phyloP scores from a whole-genome alignment of 768 basidiomycete species.

The Phanerodontia chrysosporium region DNA sequence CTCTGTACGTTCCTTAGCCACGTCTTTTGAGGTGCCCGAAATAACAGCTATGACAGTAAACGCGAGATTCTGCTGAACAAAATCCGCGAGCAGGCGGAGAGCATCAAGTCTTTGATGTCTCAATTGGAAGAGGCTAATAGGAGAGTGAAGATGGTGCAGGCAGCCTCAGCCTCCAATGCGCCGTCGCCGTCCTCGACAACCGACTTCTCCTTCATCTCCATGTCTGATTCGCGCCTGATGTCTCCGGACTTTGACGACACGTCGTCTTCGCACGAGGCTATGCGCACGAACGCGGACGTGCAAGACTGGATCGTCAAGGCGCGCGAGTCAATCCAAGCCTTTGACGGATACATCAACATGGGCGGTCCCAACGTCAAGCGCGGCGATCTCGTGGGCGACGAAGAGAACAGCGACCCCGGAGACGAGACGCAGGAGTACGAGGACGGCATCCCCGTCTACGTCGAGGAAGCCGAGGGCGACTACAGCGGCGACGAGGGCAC shows the following conservation, averaged over 20 bases:
- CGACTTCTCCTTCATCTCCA: conserved; percentile 15
- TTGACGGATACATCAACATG: conserved; percentile 62
- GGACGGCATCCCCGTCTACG: conserved; percentile 28
- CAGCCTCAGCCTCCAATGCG: conserved; percentile 6
- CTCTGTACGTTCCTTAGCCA: conserved; percentile 51
- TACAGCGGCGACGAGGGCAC: conserved; percentile 7
- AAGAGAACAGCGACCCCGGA: conserved; percentile 18
- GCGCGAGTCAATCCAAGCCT: conserved; percentile 61
- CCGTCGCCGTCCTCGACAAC: conserved; percentile 12
- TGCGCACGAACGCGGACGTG: conserved; percentile 48
- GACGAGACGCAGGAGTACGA: conserved; percentile 23
- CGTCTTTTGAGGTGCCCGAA: too few species aligned
- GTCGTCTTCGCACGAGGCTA: conserved; percentile 16
- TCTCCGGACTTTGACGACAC: conserved; percentile 19
- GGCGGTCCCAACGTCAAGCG: conserved; percentile 51
- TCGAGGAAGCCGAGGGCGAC: conserved; percentile 22
- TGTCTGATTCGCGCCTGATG: conserved; percentile 10
- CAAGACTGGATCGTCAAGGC: conserved; percentile 78
- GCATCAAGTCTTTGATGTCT: conserved; percentile 69
- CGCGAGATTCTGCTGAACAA: conserved; percentile 75
- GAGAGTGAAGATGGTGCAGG: conserved; percentile 7
- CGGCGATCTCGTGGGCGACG: conserved; percentile 47
- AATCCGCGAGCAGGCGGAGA: conserved; percentile 68
- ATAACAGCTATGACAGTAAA: conserved; percentile 45
- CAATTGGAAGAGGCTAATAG: conserved; percentile 52